These are phyloP conservation scores for Daldinia bambusicola DNA, from an alignment of 495 filamentous ascomycete genomes.

Conservation along the genomic window DNA sequence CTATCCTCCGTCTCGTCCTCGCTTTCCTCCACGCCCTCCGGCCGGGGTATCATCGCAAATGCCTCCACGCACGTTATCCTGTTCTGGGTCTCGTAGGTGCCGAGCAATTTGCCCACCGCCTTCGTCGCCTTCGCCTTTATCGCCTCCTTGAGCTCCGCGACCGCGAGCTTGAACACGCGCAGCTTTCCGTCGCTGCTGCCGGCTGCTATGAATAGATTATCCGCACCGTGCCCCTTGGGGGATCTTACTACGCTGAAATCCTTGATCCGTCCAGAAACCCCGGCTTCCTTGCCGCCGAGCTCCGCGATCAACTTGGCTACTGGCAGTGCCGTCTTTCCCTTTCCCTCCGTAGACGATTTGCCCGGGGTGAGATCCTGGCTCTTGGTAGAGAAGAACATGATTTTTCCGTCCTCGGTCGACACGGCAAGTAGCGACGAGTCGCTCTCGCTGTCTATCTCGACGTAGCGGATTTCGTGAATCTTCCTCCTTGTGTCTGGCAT, in stretches of 20 bases:
- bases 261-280: constrained; percentile 79
- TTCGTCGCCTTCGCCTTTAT: constrained; percentile 48
- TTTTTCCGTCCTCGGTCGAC: constrained; percentile 91
- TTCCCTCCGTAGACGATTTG: constrained; percentile 31
- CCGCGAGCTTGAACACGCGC: constrained; percentile 73
- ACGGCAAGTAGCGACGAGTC: constrained; percentile 70
- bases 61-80: constrained; percentile 89
- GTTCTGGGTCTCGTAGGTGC: constrained; percentile 83
- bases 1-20: constrained; percentile 61
- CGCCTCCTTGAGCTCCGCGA: constrained; percentile 53
- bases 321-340: constrained; percentile 53
- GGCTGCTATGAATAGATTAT: constrained; percentile 70
- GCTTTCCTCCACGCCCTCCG: constrained; percentile 59
- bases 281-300: constrained; percentile 76
- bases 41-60: constrained; percentile 80
- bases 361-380: constrained; percentile 47
- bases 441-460: constrained; percentile 59
- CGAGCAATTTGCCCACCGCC: constrained; percentile 77
- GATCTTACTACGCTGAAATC: constrained; percentile 77
- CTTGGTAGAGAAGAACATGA: constrained; percentile 83
- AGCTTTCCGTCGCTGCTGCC: constrained; percentile 85
- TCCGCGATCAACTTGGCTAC: constrained; percentile 72
- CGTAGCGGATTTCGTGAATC: constrained; percentile 81
- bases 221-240: constrained; percentile 51
- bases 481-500: constrained; percentile 76